A percentile compares a stretch with the other conserved stretches of the same genome.
Evolutionary conservation across 2,329 filamentous ascomycete genomes (phyloP).

Genomic region (Ilyonectria destructans): DNA sequence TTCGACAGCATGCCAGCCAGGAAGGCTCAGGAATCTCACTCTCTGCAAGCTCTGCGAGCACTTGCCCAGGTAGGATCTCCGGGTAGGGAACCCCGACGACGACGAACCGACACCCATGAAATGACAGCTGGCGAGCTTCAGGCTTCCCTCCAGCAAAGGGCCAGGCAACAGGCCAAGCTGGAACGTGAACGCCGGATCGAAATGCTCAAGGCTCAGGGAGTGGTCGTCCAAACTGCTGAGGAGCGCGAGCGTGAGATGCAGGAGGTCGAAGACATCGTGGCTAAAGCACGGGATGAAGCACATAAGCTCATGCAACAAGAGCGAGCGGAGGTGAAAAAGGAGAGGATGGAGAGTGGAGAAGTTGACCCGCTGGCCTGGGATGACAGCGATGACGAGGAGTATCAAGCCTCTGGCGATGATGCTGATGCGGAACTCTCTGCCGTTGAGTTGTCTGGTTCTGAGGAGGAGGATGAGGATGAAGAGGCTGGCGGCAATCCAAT

Average conservation of each 20-base stretch:
- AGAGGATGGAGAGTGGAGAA: slow-evolving; percentile 65
- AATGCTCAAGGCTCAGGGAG: slow-evolving; percentile 83
- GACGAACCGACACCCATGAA: slow-evolving; percentile 63
- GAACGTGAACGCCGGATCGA: slow-evolving; percentile 86
- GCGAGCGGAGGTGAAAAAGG: slow-evolving; percentile 79
- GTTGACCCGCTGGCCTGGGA: slow-evolving; percentile 70
- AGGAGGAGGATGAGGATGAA: slow-evolving; percentile 54
- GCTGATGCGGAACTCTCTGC: slow-evolving; percentile 58
- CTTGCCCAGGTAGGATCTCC: slow-evolving; percentile 82
- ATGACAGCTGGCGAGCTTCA: slow-evolving; percentile 83
- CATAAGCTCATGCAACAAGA: slow-evolving; percentile 83
- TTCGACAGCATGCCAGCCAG: slow-evolving; percentile 80
- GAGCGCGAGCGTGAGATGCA: slow-evolving; percentile 88
- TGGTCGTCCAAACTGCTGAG: slow-evolving; percentile 87
- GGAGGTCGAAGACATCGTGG: slow-evolving; percentile 89
- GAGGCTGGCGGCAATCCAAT: slow-evolving; percentile 54
- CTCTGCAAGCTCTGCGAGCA: slow-evolving; percentile 79
- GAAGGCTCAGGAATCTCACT: slow-evolving; percentile 74
- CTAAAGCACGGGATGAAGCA: slow-evolving; percentile 86
- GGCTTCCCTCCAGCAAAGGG: slow-evolving; percentile 77
- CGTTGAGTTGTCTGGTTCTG: slow-evolving; percentile 64
- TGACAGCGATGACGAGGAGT: slow-evolving; percentile 71
- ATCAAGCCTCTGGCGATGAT: slow-evolving; percentile 58
- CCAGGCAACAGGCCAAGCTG: slow-evolving; percentile 83
- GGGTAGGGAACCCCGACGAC: slow-evolving; percentile 64